phyloP scores from a whole-genome alignment of 2,329 filamentous ascomycete genomes.

The Bipolaris cookei region DNA sequence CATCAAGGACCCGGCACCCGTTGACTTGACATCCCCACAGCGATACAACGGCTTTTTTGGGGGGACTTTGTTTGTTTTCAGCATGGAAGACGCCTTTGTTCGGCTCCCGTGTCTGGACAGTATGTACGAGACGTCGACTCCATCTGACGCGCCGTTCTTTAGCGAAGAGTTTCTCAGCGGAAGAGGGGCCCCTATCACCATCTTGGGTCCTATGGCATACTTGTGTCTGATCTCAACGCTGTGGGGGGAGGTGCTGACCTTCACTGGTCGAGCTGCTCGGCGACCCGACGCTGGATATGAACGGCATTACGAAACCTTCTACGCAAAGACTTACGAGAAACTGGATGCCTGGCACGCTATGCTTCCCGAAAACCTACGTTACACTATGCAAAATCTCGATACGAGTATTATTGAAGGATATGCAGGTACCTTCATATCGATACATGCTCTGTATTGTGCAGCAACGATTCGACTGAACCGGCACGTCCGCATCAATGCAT shows the following conservation, averaged over 20 bases:
- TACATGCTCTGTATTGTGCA: constrained; percentile 71
- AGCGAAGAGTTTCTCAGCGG: constrained; percentile 58
- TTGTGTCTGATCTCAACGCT: constrained; percentile 68
- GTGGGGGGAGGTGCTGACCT: constrained; percentile 69
- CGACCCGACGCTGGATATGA: constrained; percentile 53
- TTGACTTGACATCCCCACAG: constrained; percentile 45
- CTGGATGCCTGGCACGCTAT: constrained; percentile 65
- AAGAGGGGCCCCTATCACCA: constrained; percentile 38
- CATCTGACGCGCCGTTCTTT: constrained; percentile 66
- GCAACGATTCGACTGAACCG: constrained; percentile 70
- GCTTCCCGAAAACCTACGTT: constrained; percentile 63
- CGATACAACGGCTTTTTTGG: constrained; percentile 66
- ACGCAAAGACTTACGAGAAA: constrained; percentile 58
- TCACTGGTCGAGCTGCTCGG: constrained; percentile 62
- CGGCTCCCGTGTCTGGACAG: constrained; percentile 68
- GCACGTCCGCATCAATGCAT: constrained; percentile 51
- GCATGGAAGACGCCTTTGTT: constrained; percentile 69
- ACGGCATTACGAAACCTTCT: constrained; percentile 58
- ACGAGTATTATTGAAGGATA: constrained; percentile 60
- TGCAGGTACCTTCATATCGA: constrained; percentile 65
- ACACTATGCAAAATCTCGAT: constrained; percentile 64
- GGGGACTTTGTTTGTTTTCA: constrained; percentile 61
- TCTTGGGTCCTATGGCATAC: constrained; percentile 62
- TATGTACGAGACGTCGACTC: constrained; percentile 66
- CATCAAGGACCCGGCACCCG: constrained; percentile 39